A percentile compares a stretch with the other conserved stretches of the same genome.
phyloP scores from a whole-genome alignment of 441 rosid genomes.

The Mallotus japonicus region DNA sequence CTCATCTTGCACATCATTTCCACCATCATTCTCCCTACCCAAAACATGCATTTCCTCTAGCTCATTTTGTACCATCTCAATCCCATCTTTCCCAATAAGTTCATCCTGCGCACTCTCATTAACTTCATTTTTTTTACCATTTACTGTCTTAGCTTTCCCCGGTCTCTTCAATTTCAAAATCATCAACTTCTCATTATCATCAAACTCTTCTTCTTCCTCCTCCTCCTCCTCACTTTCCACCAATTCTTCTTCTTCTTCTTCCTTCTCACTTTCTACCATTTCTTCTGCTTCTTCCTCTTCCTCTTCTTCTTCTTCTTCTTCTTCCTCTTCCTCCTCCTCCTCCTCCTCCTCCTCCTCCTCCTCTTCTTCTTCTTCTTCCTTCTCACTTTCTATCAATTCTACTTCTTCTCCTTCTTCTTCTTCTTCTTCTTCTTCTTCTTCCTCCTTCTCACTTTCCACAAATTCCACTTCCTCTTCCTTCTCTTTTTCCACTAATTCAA shows the following conservation, averaged over 20 bases:
- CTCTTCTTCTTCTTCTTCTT: constrained; percentile 7
- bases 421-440: not conserved
- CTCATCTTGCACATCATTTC: constrained; percentile 17
- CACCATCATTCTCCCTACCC: constrained; percentile 23
- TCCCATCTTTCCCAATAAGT: constrained; percentile 23
- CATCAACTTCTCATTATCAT: constrained; percentile 21
- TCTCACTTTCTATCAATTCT: constrained; percentile 13
- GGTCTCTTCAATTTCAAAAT: constrained; percentile 31
- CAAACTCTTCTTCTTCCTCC: constrained; percentile 15
- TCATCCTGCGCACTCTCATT: constrained; percentile 16
- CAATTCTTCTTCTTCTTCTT: constrained; percentile 10
- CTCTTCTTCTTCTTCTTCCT: not conserved
- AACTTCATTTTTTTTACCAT: constrained; percentile 32
- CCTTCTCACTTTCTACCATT: constrained; percentile 14
- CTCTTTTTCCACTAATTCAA: not conserved
- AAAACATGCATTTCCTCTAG: constrained; percentile 11
- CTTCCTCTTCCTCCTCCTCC: constrained; percentile 17
- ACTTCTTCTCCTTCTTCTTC: not conserved
- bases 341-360: constrained; percentile 10
- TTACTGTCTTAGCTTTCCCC: constrained; percentile 37
- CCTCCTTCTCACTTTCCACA: constrained; percentile 14
- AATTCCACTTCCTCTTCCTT: constrained; percentile 6
- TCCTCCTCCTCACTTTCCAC: constrained; percentile 18
- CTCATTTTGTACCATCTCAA: constrained; percentile 17
- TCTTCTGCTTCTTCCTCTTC: constrained; percentile 16